Conservation (phyloP, 768 basidiomycete species). For the Leccinum obscurum region DNA sequence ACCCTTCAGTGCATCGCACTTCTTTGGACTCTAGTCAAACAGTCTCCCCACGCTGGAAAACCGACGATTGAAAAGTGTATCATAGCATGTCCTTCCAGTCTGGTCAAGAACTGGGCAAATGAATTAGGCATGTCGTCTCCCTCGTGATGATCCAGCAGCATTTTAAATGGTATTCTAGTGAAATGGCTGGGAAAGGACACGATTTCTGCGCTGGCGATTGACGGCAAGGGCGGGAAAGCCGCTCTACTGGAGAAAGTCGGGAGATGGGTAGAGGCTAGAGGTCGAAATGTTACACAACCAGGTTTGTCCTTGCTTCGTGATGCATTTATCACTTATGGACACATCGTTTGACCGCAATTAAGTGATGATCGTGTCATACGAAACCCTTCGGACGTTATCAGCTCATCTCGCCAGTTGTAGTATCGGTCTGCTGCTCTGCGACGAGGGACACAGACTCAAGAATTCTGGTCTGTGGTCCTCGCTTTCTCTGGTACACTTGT, state of each 20-base stretch:
- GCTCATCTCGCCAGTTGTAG: conserved; percentile 74
- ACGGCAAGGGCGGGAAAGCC: conserved; percentile 88
- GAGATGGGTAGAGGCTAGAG: conserved; percentile 87
- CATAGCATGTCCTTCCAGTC: conserved; percentile 94
- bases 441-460: conserved; percentile 96
- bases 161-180: conserved; percentile 43
- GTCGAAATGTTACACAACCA: conserved; percentile 89
- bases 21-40: conserved; percentile 93
- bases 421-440: conserved; percentile 92
- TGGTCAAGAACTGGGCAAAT: conserved; percentile 99
- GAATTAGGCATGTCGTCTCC: conserved; percentile 72
- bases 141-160: neutral
- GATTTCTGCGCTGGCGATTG: conserved; percentile 81
- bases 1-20: conserved; percentile 96
- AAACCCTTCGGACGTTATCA: conserved; percentile 83
- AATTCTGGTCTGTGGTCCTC: conserved; percentile 71
- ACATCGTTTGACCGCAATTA: neutral
- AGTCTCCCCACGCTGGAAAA: conserved; percentile 87
- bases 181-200: conserved; percentile 95
- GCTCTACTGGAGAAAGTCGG: conserved; percentile 77
- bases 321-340: neutral
- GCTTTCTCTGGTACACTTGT: neutral
- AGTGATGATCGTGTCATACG: conserved; percentile 99
- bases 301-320: conserved; percentile 45
- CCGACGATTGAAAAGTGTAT: conserved; percentile 95